These are phyloP conservation scores for Halophytophthora polymorphica DNA, from an alignment of 352 stramenopile genomes.

Conservation along the genomic window DNA sequence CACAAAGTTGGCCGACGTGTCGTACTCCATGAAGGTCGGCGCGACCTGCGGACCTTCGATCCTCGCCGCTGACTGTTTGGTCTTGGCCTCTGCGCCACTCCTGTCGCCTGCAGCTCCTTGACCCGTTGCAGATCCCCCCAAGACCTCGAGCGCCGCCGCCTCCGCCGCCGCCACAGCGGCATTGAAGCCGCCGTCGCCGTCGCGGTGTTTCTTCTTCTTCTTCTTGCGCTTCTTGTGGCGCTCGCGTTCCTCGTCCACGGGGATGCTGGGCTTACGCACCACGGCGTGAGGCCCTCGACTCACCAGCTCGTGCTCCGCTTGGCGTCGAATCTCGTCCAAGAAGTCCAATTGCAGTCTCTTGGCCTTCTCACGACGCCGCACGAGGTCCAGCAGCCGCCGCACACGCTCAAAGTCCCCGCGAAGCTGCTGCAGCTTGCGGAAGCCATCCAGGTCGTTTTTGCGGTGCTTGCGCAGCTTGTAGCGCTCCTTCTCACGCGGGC, in stretches of 20 bases:
- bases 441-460: slow-evolving; percentile 96
- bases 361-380: slow-evolving; percentile 83
- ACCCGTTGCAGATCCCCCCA: not conserved
- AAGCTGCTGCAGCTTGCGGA: slow-evolving; percentile 92
- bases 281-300: slow-evolving; percentile 29
- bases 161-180: slow-evolving; percentile 9
- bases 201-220: slow-evolving; percentile 76
- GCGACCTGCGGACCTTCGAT: slow-evolving; percentile 35
- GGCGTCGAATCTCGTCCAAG: slow-evolving; percentile 66
- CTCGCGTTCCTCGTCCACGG: slow-evolving; percentile 50
- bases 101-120: slow-evolving; percentile 7
- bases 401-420: slow-evolving; percentile 92
- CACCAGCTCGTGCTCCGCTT: slow-evolving; percentile 65
- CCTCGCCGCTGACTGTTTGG: slow-evolving; percentile 7
- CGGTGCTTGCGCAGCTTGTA: slow-evolving; percentile 96
- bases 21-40: slow-evolving; percentile 73
- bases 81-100: slow-evolving; percentile 15
- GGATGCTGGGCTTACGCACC: slow-evolving; percentile 50
- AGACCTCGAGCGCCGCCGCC: not conserved
- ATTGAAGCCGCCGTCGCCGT: slow-evolving; percentile 26
- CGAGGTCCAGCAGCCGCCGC: slow-evolving; percentile 75
- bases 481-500: slow-evolving; percentile 95
- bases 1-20: slow-evolving; percentile 61
- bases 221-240: slow-evolving; percentile 57
- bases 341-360: slow-evolving; percentile 81